phyloP scores from a whole-genome alignment of 192 early-diverging fungal genomes.

The Gryganskiella cystojenkinii region DNA sequence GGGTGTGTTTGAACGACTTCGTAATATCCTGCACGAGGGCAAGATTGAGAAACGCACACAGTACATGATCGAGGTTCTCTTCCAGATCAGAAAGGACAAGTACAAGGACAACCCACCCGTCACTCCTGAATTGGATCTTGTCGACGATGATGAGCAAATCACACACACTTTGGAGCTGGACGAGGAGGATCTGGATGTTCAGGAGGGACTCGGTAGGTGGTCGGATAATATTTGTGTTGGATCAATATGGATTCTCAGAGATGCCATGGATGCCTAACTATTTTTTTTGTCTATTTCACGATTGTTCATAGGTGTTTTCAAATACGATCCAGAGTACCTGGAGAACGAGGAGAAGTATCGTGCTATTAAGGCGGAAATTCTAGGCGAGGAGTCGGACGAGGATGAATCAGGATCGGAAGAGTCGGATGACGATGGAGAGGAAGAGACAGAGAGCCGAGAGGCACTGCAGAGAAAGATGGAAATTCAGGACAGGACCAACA shows the following conservation, averaged over 20 bases:
- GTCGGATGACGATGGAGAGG: constrained; percentile 64
- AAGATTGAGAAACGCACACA: constrained; percentile 94
- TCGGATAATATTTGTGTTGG: neutral
- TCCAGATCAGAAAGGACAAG: constrained; percentile 93
- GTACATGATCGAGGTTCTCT: constrained; percentile 98
- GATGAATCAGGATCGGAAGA: constrained; percentile 64
- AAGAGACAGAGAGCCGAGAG: constrained; percentile 56
- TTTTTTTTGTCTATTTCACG: neutral
- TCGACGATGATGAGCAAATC: constrained; percentile 96
- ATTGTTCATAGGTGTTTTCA: constrained; percentile 73
- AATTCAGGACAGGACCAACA: constrained; percentile 92
- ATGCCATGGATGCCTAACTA: neutral
- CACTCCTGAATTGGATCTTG: constrained; percentile 83
- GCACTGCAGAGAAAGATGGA: constrained; percentile 62
- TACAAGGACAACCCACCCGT: constrained; percentile 91
- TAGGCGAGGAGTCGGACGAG: constrained; percentile 77
- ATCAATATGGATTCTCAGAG: neutral
- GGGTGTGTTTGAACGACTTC: constrained; percentile 92
- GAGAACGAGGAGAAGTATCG: constrained; percentile 88
- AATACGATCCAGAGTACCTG: constrained; percentile 79
- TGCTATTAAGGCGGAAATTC: constrained; percentile 84
- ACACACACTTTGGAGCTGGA: constrained; percentile 86
- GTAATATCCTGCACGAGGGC: constrained; percentile 93
- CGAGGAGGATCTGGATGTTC: constrained; percentile 83
- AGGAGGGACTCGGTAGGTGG: constrained; percentile 79